Conservation (phyloP, 495 filamentous ascomycete genomes). For the Zalerion maritima region DNA sequence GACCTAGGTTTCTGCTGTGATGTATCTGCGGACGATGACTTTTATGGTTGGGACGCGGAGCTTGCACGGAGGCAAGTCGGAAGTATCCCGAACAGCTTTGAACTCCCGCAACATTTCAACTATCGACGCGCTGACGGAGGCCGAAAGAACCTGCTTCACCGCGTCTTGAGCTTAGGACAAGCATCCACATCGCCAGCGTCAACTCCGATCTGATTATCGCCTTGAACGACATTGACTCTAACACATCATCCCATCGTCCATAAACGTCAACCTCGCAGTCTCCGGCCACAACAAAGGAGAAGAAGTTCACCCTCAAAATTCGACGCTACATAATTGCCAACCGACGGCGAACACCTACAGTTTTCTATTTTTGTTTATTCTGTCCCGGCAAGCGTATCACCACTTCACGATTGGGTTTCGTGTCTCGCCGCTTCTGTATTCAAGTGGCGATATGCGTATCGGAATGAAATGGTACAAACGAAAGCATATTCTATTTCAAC, state of each 20-base stretch:
- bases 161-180: conserved; percentile 22
- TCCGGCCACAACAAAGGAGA: too few relatives aligned
- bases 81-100: conserved; percentile 2
- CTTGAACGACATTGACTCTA: conserved; percentile 3
- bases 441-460: too few relatives aligned
- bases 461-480: too few relatives aligned
- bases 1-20: conserved; percentile 11
- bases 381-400: too few relatives aligned
- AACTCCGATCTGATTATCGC: conserved; percentile 1
- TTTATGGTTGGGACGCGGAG: conserved; percentile 36
- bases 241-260: conserved; percentile 6
- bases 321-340: too few relatives aligned
- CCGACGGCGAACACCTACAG: too few relatives aligned
- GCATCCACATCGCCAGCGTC: conserved; percentile 6
- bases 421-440: too few relatives aligned
- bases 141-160: conserved; percentile 25
- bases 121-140: conserved; percentile 17
- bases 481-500: too few relatives aligned
- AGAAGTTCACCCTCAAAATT: too few relatives aligned
- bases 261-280: background rate
- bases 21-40: conserved; percentile 18
- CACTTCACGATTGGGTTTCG: too few relatives aligned
- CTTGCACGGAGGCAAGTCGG: conserved; percentile 12
- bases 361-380: too few relatives aligned
- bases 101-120: conserved; percentile 4